A percentile compares a stretch with the other conserved stretches of the same genome.
These are phyloP conservation scores for Myxozyma neglecta DNA, from an alignment of 805 yeast species.

Conservation along the genomic window DNA sequence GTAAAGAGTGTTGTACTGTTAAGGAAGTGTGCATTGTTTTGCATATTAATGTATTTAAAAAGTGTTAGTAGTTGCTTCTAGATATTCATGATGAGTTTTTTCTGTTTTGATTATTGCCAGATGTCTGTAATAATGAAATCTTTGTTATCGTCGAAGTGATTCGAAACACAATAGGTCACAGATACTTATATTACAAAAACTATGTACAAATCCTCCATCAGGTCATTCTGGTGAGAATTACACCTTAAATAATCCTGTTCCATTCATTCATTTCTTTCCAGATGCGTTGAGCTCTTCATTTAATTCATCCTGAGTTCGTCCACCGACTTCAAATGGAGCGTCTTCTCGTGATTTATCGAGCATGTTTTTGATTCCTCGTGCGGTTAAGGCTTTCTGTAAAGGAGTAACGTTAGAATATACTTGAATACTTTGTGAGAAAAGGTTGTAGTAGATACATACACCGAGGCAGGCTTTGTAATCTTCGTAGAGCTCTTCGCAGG, in stretches of 20 bases:
- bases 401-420: background rate
- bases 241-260: too few relatives aligned
- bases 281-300: constrained; percentile 14
- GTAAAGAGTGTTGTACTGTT: background rate
- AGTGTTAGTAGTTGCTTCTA: background rate
- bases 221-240: too few relatives aligned
- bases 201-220: background rate
- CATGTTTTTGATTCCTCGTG: constrained; percentile 76
- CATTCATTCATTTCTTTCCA: background rate
- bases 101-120: background rate
- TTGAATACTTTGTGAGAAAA: too few relatives aligned
- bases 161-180: too few relatives aligned
- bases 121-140: background rate
- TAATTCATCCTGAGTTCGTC: constrained; percentile 40
- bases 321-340: constrained; percentile 80
- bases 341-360: constrained; percentile 86
- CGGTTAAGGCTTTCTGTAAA: constrained; percentile 52
- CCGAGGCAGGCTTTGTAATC: constrained; percentile 87
- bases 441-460: constrained; percentile 41
- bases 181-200: background rate
- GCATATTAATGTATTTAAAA: background rate
- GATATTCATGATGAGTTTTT: background rate
- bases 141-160: background rate
- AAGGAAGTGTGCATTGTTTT: background rate
- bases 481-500: constrained; percentile 87